These are phyloP conservation scores for Cantharellus cinnabarinus DNA, from an alignment of 768 basidiomycete species.

Conservation along the genomic window DNA sequence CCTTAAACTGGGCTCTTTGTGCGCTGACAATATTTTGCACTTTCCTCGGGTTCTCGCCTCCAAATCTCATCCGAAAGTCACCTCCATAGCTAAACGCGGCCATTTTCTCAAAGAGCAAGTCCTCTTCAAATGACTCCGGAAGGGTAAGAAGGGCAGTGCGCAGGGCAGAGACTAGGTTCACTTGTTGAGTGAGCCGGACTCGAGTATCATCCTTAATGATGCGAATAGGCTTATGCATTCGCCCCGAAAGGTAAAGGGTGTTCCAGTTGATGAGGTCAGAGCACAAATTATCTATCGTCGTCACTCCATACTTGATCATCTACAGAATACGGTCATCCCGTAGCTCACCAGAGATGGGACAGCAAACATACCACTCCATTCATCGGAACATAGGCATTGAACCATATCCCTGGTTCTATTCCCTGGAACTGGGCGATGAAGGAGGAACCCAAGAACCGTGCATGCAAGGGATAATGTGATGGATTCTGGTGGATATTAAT, in stretches of 20 bases:
- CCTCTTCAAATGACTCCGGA: conserved; percentile 62
- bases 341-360: conserved; percentile 1
- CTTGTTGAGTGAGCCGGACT: conserved; percentile 77
- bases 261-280: conserved; percentile 85
- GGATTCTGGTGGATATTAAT: conserved; percentile 89
- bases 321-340: conserved; percentile 15
- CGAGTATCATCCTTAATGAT: conserved; percentile 87
- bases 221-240: conserved; percentile 92
- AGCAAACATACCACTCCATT: conserved; percentile 48
- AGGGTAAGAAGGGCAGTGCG: conserved; percentile 78
- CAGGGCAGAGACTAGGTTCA: conserved; percentile 79
- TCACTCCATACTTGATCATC: conserved; percentile 94
- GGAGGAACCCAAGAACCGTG: conserved; percentile 62
- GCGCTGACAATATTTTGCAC: conserved; percentile 80
- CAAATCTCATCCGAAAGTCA: conserved; percentile 72
- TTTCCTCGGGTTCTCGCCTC: conserved; percentile 87
- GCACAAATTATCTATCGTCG: conserved; percentile 75
- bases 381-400: conserved; percentile 76
- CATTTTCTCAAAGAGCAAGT: conserved; percentile 65
- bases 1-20: conserved; percentile 66
- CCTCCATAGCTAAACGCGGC: conserved; percentile 73
- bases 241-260: conserved; percentile 78
- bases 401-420: conserved; percentile 79
- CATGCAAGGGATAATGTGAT: conserved; percentile 73
- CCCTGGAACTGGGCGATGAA: conserved; percentile 67